Evolutionary conservation across 1,284 basidiomycete genomes (phyloP), one percentile per base, ranked within the genome.

Genomic region (Marasmius fiardii): DNA sequence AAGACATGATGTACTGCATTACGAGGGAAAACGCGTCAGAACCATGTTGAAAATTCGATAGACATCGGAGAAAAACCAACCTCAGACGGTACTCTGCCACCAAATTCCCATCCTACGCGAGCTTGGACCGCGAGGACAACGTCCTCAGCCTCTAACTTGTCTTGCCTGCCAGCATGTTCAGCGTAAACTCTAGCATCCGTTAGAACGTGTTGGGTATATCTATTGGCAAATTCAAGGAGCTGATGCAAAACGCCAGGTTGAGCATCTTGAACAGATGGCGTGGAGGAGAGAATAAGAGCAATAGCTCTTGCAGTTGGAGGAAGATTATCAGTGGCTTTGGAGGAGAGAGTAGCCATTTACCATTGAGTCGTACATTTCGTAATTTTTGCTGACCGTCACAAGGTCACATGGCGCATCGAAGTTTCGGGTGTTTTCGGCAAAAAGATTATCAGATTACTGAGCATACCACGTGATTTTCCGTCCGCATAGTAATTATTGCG

Each of bases 241-340:
- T 98, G 95, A 64, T 96, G 90, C 1, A 99, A 81, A 2, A 98
- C 96, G 2, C 89, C 89, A 5, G 95, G 95, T 64, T 98, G 95
- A 5, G 91, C 88, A 72, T 98, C 95, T 60, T 94, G 87, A 0
- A 98, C 88, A 4, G 88, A 82, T 3, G 96, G 95, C n/a, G 93
- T 94, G 0, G 93, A 91, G 2, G 95, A 92, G 24, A 98, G 82
- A 33, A 99, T 84, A 34, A 99, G 82, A 0, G 96, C 93, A 51
- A 98, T 94, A 28, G 95, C 83, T 28, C 95, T 84, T 10, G 94
- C 95, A 59, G 95, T 95, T 34, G 93, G 83, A 11, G 96, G 96
- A 61, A 92, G 78, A 21, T 81, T 83, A 56, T 91, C 88, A 28
- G 81, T 77, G 44, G 78, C 70, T 61, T 86, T 83, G 39, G 86